A percentile compares a stretch with the other conserved stretches of the same genome.
Evolutionary conservation across 1,284 basidiomycete species (phyloP).

Genomic region (Cerrena zonata): DNA sequence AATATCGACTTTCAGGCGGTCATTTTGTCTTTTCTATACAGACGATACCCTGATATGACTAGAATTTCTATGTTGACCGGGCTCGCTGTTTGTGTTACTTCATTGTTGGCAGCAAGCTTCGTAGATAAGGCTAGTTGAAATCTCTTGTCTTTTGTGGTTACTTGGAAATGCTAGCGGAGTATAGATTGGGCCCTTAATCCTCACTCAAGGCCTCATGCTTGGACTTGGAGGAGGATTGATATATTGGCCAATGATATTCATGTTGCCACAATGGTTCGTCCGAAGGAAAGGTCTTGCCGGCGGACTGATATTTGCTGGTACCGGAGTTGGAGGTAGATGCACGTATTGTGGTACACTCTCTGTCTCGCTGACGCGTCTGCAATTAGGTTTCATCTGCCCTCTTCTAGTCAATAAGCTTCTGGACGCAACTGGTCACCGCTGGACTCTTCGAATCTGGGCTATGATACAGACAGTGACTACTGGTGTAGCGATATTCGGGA

Average conservation of each 20-base stretch:
- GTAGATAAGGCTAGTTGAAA: constrained; percentile 21
- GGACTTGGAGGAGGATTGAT: constrained; percentile 27
- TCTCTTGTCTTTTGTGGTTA: too few species aligned
- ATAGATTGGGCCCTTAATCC: constrained; percentile 23
- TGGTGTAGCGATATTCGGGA: not conserved
- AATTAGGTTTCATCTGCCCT: constrained; percentile 5
- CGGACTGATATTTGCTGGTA: constrained; percentile 38
- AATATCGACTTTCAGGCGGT: constrained; percentile 13
- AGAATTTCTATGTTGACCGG: constrained; percentile 19
- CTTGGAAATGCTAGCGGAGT: too few species aligned
- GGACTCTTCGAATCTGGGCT: constrained; percentile 5
- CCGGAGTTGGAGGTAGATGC: constrained; percentile 2
- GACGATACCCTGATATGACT: constrained; percentile 22
- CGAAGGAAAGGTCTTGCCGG: constrained; percentile 35
- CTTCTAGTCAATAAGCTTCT: constrained; percentile 3
- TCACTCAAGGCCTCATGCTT: constrained; percentile 23
- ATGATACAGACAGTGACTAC: not conserved
- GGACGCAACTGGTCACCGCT: not conserved
- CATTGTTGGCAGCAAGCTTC: constrained; percentile 23
- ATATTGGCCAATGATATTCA: constrained; percentile 32
- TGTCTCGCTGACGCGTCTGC: not conserved
- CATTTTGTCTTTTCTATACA: constrained; percentile 20
- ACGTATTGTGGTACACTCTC: not conserved
- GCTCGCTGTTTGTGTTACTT: constrained; percentile 18
- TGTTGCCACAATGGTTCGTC: constrained; percentile 41